These are phyloP conservation scores for Physcomitrellopsis africana DNA, from an alignment of 225 moss, liverwort and hornwort genomes.

Conservation along the genomic window DNA sequence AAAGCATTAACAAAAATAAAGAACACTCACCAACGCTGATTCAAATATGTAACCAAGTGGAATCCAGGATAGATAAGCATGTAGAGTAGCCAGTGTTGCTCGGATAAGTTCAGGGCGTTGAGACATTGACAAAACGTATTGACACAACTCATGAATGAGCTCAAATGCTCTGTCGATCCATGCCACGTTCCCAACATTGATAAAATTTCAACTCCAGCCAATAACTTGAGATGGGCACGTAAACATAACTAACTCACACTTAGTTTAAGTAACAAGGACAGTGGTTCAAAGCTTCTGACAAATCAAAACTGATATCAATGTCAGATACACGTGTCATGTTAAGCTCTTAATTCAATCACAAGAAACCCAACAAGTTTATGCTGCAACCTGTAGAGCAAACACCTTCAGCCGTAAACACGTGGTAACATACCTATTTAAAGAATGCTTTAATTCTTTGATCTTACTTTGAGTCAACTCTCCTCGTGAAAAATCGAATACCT, in stretches of 20 bases:
- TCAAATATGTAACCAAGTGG: slow-evolving; percentile 89
- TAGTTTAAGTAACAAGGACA: background rate
- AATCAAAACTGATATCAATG: too few species aligned
- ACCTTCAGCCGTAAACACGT: too few species aligned
- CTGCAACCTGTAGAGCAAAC: too few species aligned
- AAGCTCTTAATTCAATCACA: too few species aligned
- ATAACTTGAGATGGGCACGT: background rate
- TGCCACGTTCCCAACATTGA: slow-evolving; percentile 14
- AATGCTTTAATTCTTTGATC: slow-evolving; percentile 43
- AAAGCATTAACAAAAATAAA: background rate
- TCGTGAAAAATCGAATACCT: slow-evolving; percentile 89
- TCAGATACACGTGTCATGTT: too few species aligned
- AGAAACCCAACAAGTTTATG: too few species aligned
- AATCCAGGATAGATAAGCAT: slow-evolving; percentile 88
- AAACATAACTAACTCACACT: background rate
- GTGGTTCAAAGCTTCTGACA: too few species aligned
- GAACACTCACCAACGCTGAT: slow-evolving; percentile 62
- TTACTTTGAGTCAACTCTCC: slow-evolving; percentile 87
- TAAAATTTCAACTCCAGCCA: background rate
- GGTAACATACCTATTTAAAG: slow-evolving; percentile 68
- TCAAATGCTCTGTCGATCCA: slow-evolving; percentile 66
- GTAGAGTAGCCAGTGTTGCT: slow-evolving; percentile 77
- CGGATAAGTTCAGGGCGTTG: slow-evolving; percentile 85
- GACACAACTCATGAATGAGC: slow-evolving; percentile 87
- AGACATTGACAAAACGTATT: slow-evolving; percentile 83